Conservation (phyloP, 352 stramenopile genomes). For the Globisporangium mamillatum region DNA sequence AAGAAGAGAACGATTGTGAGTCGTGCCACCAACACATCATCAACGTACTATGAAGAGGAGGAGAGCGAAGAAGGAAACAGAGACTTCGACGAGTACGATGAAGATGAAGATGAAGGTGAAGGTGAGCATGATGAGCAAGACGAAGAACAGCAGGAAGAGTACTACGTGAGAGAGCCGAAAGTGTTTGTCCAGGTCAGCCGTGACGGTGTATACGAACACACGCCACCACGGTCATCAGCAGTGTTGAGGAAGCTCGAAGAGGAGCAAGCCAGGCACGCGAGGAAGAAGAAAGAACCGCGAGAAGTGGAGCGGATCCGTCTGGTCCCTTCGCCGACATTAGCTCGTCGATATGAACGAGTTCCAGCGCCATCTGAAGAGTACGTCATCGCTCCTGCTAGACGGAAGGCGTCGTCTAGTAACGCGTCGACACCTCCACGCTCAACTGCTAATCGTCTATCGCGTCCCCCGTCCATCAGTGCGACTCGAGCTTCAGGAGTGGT, state of each 20-base stretch:
- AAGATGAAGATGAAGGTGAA: slow-evolving; percentile 21
- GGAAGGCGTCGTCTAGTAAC: slow-evolving; percentile 36
- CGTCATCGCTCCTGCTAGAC: neutral
- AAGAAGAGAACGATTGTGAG: slow-evolving; percentile 17
- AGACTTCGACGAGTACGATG: slow-evolving; percentile 17
- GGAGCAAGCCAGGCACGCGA: slow-evolving; percentile 24
- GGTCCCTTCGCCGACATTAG: slow-evolving; percentile 38
- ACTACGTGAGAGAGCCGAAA: slow-evolving; percentile 33
- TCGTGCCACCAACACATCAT: slow-evolving; percentile 24
- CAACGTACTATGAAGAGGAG: slow-evolving; percentile 20
- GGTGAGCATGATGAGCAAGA: slow-evolving; percentile 18
- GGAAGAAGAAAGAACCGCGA: slow-evolving; percentile 23
- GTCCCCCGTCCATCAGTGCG: slow-evolving; percentile 10
- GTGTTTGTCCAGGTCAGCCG: slow-evolving; percentile 47
- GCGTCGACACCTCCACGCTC: slow-evolving; percentile 3
- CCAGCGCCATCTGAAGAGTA: slow-evolving; percentile 25
- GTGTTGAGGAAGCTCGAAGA: slow-evolving; percentile 35
- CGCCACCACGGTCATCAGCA: slow-evolving; percentile 25
- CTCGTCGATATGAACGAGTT: slow-evolving; percentile 44
- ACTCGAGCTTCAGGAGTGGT: slow-evolving; percentile 2
- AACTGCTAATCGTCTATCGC: neutral
- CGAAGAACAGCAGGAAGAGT: slow-evolving; percentile 27
- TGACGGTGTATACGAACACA: slow-evolving; percentile 38
- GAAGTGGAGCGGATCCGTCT: slow-evolving; percentile 53
- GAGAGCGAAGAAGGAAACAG: slow-evolving; percentile 25